Conservation (phyloP, 441 rosid genomes). For the Cnidoscolus chayamansa region DNA sequence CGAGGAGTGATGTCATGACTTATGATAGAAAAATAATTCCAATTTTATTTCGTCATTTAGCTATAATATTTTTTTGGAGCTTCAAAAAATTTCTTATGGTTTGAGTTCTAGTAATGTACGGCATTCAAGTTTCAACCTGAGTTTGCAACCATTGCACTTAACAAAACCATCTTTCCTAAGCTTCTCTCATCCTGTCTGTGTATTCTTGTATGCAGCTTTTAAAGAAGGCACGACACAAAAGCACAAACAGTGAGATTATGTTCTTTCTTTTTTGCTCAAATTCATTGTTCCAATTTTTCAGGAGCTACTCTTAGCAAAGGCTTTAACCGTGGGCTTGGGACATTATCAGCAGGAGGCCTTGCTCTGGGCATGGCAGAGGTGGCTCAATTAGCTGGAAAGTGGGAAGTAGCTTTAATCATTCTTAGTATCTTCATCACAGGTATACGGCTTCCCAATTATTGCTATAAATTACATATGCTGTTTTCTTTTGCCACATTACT, state of each 20-base stretch:
- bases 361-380: slow-evolving; percentile 81
- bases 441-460: slow-evolving; percentile 20
- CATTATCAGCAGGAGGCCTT: slow-evolving; percentile 81
- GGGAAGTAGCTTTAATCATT: slow-evolving; percentile 58
- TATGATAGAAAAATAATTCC: background rate
- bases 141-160: background rate
- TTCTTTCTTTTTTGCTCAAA: slow-evolving; percentile 6
- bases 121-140: background rate
- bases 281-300: slow-evolving; percentile 19
- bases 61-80: background rate
- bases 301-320: slow-evolving; percentile 74
- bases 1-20: background rate
- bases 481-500: slow-evolving; percentile 4
- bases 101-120: background rate
- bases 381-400: slow-evolving; percentile 49
- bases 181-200: background rate
- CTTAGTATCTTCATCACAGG: slow-evolving; percentile 80
- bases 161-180: background rate
- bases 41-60: background rate
- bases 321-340: slow-evolving; percentile 82
- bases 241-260: background rate
- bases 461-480: background rate
- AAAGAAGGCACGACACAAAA: background rate
- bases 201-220: background rate
- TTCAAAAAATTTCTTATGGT: background rate